Evolutionary conservation across 2,329 filamentous ascomycete species (phyloP).

Genomic region (Fusarium dlaminii): DNA sequence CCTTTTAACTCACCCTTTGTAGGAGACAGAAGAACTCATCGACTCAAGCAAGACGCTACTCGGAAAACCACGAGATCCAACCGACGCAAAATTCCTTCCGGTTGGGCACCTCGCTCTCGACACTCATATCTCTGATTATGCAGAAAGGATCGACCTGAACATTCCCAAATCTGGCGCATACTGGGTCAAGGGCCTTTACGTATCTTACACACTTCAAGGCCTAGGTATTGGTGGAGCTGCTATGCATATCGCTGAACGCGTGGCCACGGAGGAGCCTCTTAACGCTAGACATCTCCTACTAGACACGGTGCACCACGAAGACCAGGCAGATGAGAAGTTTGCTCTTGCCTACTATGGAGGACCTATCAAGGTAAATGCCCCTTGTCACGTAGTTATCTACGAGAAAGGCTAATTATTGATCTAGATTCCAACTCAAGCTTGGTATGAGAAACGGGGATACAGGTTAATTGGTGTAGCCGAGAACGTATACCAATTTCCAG

Average conservation of each 20-base stretch:
- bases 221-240: not conserved
- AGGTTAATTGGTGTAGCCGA: not conserved
- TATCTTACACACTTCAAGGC: not conserved
- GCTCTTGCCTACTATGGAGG: not conserved
- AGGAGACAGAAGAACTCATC: not conserved
- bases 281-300: not conserved
- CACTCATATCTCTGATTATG: not conserved
- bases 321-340: not conserved
- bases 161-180: not conserved
- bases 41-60: not conserved
- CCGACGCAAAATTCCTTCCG: fast-evolving
- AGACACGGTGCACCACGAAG: not conserved
- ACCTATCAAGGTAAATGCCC: not conserved
- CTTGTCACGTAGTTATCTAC: fast-evolving
- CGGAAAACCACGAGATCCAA: fast-evolving
- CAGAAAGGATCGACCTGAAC: fast-evolving
- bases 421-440: not conserved
- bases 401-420: fast-evolving
- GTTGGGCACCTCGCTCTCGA: not conserved
- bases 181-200: not conserved
- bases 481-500: not conserved
- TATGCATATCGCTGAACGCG: not conserved
- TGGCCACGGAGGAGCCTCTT: not conserved
- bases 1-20: fast-evolving
- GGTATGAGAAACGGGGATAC: not conserved